A percentile compares a stretch with the other conserved stretches of the same genome.
phyloP scores from a whole-genome alignment of 805 yeast genomes.

The Schwanniomyces polymorphus region DNA sequence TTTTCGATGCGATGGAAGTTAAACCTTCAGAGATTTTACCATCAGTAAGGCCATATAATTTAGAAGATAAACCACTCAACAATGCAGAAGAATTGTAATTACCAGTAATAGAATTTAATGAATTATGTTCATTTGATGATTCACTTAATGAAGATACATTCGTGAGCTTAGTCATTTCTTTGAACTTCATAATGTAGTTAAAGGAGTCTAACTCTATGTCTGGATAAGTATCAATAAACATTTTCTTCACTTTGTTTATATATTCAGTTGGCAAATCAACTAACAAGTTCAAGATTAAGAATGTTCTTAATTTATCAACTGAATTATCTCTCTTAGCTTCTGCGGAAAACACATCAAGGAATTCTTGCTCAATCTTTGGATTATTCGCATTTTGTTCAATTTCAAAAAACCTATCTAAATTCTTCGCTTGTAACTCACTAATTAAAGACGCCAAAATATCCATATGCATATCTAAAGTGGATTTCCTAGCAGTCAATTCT shows the following conservation, averaged over 20 bases:
- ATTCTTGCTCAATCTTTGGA: conserved; percentile 57
- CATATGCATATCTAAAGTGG: conserved; percentile 94
- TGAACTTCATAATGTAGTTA: conserved; percentile 73
- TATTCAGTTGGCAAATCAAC: conserved; percentile 38
- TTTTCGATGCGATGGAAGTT: conserved; percentile 83
- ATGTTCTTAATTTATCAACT: conserved; percentile 84
- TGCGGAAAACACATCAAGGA: conserved; percentile 55
- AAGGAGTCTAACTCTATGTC: conserved; percentile 60
- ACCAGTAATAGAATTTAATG: conserved; percentile 4
- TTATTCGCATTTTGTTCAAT: conserved; percentile 82
- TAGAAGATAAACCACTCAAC: conserved; percentile 72
- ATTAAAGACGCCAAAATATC: conserved; percentile 84
- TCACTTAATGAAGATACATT: conserved; percentile 17
- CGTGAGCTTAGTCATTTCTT: conserved; percentile 48
- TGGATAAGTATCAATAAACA: conserved; percentile 52
- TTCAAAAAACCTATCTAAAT: conserved; percentile 88
- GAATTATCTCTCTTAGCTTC: conserved; percentile 59
- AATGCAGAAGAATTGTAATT: conserved; percentile 49
- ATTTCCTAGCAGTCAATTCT: conserved; percentile 84
- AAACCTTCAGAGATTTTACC: conserved; percentile 87
- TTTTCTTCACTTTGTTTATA: conserved; percentile 58
- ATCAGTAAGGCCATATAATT: conserved; percentile 77
- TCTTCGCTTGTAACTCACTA: conserved; percentile 80
- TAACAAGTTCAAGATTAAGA: conserved; percentile 68
- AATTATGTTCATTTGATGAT: not conserved